These are phyloP conservation scores for Protea cynaroides DNA, from an alignment of 164 flowering plant genomes.

Conservation along the genomic window DNA sequence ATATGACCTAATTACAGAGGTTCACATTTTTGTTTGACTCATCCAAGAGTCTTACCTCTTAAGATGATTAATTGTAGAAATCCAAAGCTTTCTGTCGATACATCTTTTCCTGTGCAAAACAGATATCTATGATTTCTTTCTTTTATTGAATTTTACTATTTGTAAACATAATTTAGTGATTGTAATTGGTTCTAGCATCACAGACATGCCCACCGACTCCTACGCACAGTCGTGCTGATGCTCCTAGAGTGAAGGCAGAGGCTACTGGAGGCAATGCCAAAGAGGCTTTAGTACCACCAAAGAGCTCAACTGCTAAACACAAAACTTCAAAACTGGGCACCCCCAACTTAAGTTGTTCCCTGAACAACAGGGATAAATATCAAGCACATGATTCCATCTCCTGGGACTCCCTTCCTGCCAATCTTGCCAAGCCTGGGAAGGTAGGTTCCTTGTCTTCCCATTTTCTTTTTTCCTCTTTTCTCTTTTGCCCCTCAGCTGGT, in stretches of 20 bases:
- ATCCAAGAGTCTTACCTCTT: no score
- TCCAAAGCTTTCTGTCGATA: background rate
- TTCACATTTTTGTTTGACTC: no score
- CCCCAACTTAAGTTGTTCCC: conserved; percentile 20
- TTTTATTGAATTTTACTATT: background rate
- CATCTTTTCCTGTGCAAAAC: no score
- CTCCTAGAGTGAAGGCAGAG: conserved; percentile 27
- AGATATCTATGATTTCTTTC: background rate
- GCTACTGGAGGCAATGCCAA: conserved; percentile 19
- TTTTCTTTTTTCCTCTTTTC: conserved; percentile 1
- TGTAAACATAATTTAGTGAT: conserved; percentile 1
- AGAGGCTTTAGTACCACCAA: conserved; percentile 22
- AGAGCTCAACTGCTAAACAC: conserved; percentile 18
- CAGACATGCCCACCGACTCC: conserved; percentile 42
- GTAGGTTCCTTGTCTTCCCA: conserved; percentile 21
- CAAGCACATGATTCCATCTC: conserved; percentile 31
- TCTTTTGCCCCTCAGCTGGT: no score
- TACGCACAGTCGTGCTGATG: conserved; percentile 20
- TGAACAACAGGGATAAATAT: conserved; percentile 24
- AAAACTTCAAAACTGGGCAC: conserved; percentile 37
- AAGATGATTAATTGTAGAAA: background rate
- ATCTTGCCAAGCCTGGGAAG: conserved; percentile 64
- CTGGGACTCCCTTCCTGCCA: conserved; percentile 66
- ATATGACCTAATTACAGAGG: no score
- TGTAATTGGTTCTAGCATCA: conserved; percentile 14